phyloP scores from a whole-genome alignment of 1,284 basidiomycete species.

The Cutaneotrichosporon spelunceum region DNA sequence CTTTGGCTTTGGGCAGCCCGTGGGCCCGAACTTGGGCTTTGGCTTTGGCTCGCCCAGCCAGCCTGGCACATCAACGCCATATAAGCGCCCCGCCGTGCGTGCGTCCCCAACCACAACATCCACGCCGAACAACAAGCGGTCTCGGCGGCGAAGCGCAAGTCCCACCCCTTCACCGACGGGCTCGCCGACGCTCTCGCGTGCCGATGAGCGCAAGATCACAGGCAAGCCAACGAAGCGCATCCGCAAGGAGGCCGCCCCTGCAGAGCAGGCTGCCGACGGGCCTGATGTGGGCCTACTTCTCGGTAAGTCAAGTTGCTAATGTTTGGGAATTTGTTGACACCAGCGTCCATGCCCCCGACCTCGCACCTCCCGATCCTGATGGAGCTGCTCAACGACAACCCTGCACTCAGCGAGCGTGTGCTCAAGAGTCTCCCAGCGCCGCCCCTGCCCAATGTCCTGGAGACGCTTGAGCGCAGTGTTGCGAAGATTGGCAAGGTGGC shows the following conservation, averaged over 20 bases:
- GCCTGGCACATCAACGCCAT: conserved; percentile 13
- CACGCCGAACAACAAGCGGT: conserved; percentile 25
- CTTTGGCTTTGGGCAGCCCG: conserved; percentile 41
- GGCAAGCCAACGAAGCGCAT: conserved; percentile 33
- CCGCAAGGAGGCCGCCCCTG: conserved; percentile 21
- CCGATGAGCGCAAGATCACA: conserved; percentile 16
- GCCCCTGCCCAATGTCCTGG: conserved; percentile 37
- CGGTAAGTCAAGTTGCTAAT: conserved; percentile 29
- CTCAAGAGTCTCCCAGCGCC: conserved; percentile 39
- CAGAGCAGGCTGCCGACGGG: conserved; percentile 19
- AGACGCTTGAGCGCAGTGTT: conserved; percentile 32
- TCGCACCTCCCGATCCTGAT: conserved; percentile 45
- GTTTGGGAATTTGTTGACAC: conserved; percentile 1
- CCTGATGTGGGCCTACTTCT: conserved; percentile 45
- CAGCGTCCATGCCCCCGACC: conserved; percentile 40
- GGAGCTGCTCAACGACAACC: conserved; percentile 37
- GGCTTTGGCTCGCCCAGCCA: conserved; percentile 17
- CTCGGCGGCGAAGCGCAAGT: conserved; percentile 27
- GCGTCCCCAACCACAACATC: conserved; percentile 22
- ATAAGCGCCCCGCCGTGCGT: conserved; percentile 15
- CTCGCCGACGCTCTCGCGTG: conserved; percentile 19
- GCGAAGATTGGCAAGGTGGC: conserved; percentile 27
- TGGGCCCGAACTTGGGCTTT: conserved; percentile 10
- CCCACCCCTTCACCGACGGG: conserved; percentile 29
- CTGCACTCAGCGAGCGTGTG: conserved; percentile 31